phyloP scores from a whole-genome alignment of 345 rosid species.

The Chamaenerion angustifolium region DNA sequence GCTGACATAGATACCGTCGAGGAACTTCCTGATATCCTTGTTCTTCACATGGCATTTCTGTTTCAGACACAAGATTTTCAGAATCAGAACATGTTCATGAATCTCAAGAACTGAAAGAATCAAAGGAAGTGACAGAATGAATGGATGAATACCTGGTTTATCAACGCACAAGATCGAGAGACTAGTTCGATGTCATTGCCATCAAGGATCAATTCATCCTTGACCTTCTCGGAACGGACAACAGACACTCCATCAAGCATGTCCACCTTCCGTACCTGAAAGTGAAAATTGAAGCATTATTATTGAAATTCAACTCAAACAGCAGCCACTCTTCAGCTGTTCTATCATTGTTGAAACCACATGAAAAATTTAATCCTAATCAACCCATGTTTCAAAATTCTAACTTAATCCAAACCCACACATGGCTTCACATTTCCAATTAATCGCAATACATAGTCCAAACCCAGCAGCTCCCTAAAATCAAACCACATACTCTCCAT shows the following conservation, averaged over 20 bases:
- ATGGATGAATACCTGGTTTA: slow-evolving; percentile 5
- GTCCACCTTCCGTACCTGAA: slow-evolving; percentile 30
- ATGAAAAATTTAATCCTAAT: too few species aligned
- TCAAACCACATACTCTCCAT: too few species aligned
- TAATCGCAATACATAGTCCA: too few species aligned
- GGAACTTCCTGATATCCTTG: slow-evolving; percentile 57
- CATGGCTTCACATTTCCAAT: too few species aligned
- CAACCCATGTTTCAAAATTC: too few species aligned
- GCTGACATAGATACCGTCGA: slow-evolving; percentile 57
- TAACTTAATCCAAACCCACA: too few species aligned
- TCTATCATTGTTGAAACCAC: too few species aligned
- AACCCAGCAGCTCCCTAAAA: too few species aligned
- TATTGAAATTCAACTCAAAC: too few species aligned
- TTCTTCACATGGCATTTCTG: slow-evolving; percentile 64
- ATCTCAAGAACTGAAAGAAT: background rate
- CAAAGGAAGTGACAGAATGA: background rate
- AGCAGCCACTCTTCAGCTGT: too few species aligned
- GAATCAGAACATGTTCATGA: background rate
- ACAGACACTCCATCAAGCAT: slow-evolving; percentile 27
- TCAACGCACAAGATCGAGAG: slow-evolving; percentile 29
- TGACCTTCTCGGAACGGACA: slow-evolving; percentile 25
- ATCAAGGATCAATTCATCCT: slow-evolving; percentile 25
- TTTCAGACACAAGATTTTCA: background rate
- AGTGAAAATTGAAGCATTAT: too few species aligned
- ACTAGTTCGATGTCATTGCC: slow-evolving; percentile 32